These are phyloP conservation scores for Bimuria novae-zelandiae DNA, from an alignment of 2,329 filamentous ascomycete genomes.

Conservation along the genomic window DNA sequence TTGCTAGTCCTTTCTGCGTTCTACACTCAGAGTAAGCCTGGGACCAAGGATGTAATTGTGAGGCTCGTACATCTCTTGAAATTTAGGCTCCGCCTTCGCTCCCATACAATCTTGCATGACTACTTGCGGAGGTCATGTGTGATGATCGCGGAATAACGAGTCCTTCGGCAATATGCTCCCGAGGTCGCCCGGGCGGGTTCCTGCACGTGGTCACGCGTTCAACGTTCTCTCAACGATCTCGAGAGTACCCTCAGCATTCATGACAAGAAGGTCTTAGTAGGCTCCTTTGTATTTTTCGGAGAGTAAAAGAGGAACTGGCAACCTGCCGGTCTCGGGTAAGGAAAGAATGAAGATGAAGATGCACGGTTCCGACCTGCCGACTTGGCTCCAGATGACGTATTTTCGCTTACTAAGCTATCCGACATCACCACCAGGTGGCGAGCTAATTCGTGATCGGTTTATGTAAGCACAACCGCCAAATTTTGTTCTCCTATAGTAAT, in stretches of 20 bases:
- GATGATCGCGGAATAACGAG: neutral
- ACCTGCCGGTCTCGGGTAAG: neutral
- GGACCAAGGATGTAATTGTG: neutral
- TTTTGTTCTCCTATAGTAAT: too few species aligned
- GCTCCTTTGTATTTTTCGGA: too few species aligned
- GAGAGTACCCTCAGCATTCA: neutral
- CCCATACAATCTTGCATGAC: neutral
- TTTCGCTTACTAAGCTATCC: neutral
- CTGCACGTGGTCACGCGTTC: neutral
- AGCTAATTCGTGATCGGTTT: too few species aligned
- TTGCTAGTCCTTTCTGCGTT: neutral
- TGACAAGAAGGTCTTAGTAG: neutral
- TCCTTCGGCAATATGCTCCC: too few species aligned
- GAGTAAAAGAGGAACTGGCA: neutral
- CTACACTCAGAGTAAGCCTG: neutral
- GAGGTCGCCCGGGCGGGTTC: neutral
- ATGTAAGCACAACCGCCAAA: too few species aligned
- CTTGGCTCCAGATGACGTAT: neutral
- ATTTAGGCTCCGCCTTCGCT: neutral
- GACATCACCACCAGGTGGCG: too few species aligned
- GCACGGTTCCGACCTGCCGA: neutral
- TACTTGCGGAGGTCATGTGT: neutral
- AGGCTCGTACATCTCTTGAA: neutral
- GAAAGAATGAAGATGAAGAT: neutral
- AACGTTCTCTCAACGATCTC: neutral